These are phyloP conservation scores for Niebla homalea DNA, from an alignment of 495 filamentous ascomycete genomes.

Conservation along the genomic window DNA sequence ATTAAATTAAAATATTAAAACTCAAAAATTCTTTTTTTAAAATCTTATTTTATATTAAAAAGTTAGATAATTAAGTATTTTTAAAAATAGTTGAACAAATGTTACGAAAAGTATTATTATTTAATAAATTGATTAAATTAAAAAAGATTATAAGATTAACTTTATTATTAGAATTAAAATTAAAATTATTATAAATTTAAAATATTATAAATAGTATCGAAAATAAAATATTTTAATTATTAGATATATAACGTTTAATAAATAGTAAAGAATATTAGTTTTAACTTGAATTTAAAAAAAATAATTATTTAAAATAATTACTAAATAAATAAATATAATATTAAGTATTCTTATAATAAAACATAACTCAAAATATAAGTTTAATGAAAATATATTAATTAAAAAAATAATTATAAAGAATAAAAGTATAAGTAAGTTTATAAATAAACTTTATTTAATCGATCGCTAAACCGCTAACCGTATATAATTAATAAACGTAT, in stretches of 20 bases:
- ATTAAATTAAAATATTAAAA: too few relatives aligned
- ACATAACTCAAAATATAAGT: too few relatives aligned
- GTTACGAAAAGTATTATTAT: not conserved
- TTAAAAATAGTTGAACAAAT: not conserved
- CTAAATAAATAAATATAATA: too few relatives aligned
- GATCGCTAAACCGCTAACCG: too few relatives aligned
- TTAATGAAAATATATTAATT: too few relatives aligned
- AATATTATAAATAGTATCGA: too few relatives aligned
- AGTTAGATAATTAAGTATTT: not conserved
- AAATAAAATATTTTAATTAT: too few relatives aligned
- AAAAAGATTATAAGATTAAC: too few relatives aligned
- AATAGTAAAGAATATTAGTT: not conserved
- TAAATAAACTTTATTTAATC: too few relatives aligned
- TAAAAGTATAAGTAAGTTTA: not conserved
- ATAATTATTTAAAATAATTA: not conserved
- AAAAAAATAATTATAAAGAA: not conserved
- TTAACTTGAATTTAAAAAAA: not conserved
- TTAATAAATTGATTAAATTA: not conserved
- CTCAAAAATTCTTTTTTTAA: too few relatives aligned
- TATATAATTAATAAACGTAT: not conserved
- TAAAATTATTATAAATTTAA: too few relatives aligned
- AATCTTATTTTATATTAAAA: not conserved
- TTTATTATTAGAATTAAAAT: not conserved
- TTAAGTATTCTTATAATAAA: not conserved
- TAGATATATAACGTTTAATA: not conserved